Conservation (phyloP, 495 filamentous ascomycete genomes). For the Amorphotheca resinae region DNA sequence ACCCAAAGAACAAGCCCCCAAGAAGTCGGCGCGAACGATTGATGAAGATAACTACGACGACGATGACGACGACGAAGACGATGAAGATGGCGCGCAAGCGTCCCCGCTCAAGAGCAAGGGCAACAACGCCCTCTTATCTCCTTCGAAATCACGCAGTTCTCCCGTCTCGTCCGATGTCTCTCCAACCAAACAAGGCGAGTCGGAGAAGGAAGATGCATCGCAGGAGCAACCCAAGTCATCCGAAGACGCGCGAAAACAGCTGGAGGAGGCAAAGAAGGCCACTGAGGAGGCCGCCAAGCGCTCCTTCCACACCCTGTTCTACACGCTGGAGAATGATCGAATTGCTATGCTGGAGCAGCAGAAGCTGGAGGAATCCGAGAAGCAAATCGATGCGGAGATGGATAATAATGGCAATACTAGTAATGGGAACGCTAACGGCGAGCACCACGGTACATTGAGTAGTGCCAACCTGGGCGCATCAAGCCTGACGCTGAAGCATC, state of each 20-base stretch:
- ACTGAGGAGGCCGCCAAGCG: constrained; percentile 81
- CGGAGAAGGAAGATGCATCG: constrained; percentile 29
- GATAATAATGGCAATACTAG: constrained; percentile 49
- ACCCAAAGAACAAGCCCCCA: constrained; percentile 28
- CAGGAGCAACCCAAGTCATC: constrained; percentile 47
- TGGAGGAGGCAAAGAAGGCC: constrained; percentile 88
- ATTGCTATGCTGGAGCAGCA: constrained; percentile 97
- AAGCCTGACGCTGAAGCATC: constrained; percentile 90
- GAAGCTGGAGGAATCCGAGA: constrained; percentile 89
- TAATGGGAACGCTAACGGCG: constrained; percentile 24
- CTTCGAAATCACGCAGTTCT: constrained; percentile 46
- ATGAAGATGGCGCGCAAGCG: constrained; percentile 43
- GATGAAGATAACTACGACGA: constrained; percentile 80
- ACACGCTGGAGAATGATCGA: constrained; percentile 87
- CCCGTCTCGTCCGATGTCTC: constrained; percentile 38
- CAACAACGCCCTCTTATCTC: constrained; percentile 36
- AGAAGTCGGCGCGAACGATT: constrained; percentile 57
- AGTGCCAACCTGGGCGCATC: constrained; percentile 91
- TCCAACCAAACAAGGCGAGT: constrained; percentile 37
- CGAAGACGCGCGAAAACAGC: constrained; percentile 80
- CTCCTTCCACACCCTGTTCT: constrained; percentile 84
- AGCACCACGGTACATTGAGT: constrained; percentile 73
- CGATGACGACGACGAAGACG: constrained; percentile 49
- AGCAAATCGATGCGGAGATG: constrained; percentile 90
- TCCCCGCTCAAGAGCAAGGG: constrained; percentile 52